Percentiles rank a stretch among this genome's conserved stretches.
Conservation (phyloP, 2,329 filamentous ascomycete genomes). For the Penicillium brasilianum region DNA sequence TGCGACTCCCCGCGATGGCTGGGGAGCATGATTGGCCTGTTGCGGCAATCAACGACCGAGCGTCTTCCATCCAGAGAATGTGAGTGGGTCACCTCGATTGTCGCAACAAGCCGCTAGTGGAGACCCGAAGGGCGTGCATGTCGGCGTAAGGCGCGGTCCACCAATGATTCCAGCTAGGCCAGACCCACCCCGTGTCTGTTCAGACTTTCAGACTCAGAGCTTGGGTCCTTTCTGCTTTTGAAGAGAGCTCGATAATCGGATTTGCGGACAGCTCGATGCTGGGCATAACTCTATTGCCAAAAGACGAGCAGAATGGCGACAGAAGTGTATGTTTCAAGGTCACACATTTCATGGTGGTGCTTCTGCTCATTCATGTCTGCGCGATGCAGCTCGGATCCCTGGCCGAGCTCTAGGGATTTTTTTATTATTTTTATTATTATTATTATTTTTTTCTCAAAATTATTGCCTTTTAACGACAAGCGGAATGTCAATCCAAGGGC, state of each 20-base stretch:
- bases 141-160: conserved; percentile 29
- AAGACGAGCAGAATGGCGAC: neutral
- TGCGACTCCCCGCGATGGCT: neutral
- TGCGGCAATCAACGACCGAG: conserved; percentile 11
- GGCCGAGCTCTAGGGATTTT: conserved; percentile 3
- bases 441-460: conserved; percentile 1
- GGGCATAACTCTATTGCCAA: neutral
- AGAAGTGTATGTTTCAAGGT: neutral
- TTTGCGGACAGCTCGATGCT: neutral
- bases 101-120: conserved; percentile 19
- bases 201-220: neutral
- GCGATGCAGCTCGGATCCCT: neutral
- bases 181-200: conserved; percentile 10
- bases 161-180: conserved; percentile 6
- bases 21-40: conserved; percentile 18
- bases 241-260: neutral
- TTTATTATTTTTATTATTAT: neutral
- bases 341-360: neutral
- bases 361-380: conserved; percentile 1
- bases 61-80: conserved; percentile 15
- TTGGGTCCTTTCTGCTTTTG: neutral
- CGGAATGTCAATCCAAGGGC: conserved; percentile 35
- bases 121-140: conserved; percentile 31
- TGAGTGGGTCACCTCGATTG: conserved; percentile 15
- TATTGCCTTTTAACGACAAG: conserved; percentile 9